phyloP scores from a whole-genome alignment of 2,329 filamentous ascomycete species.

The Aspergillus brasiliensis region DNA sequence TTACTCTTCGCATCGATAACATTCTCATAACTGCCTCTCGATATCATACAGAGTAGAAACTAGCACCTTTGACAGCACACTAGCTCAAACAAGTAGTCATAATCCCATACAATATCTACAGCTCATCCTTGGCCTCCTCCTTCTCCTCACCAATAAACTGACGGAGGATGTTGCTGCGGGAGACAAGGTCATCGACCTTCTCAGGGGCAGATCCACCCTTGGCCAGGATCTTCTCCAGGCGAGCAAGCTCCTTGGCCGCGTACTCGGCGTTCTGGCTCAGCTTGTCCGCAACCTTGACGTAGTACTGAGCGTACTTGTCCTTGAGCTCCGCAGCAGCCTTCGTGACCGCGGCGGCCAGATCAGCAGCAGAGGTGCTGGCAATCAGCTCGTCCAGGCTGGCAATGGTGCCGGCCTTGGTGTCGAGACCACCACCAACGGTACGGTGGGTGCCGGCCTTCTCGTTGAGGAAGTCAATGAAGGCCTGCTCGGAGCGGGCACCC shows the following conservation, averaged over 20 bases:
- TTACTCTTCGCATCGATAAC: neutral
- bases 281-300: slow-evolving; percentile 88
- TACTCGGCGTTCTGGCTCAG: slow-evolving; percentile 74
- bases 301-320: slow-evolving; percentile 90
- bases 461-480: slow-evolving; percentile 81
- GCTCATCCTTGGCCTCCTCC: slow-evolving; percentile 66
- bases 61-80: neutral
- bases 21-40: neutral
- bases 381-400: slow-evolving; percentile 76
- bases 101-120: slow-evolving; percentile 39
- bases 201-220: slow-evolving; percentile 83
- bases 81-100: neutral
- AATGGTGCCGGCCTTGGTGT: slow-evolving; percentile 78
- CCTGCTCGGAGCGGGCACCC: slow-evolving; percentile 74
- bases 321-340: slow-evolving; percentile 68
- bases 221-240: slow-evolving; percentile 75
- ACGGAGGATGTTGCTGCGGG: slow-evolving; percentile 83
- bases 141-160: slow-evolving; percentile 69
- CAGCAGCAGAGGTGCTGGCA: slow-evolving; percentile 64
- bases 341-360: slow-evolving; percentile 70
- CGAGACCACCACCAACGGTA: slow-evolving; percentile 74
- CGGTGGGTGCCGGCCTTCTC: slow-evolving; percentile 86
- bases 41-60: neutral
- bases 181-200: slow-evolving; percentile 86
- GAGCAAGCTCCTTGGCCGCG: slow-evolving; percentile 79